These are phyloP conservation scores for Penicillium rolfsii DNA, from an alignment of 2,329 filamentous ascomycete species.

Conservation along the genomic window DNA sequence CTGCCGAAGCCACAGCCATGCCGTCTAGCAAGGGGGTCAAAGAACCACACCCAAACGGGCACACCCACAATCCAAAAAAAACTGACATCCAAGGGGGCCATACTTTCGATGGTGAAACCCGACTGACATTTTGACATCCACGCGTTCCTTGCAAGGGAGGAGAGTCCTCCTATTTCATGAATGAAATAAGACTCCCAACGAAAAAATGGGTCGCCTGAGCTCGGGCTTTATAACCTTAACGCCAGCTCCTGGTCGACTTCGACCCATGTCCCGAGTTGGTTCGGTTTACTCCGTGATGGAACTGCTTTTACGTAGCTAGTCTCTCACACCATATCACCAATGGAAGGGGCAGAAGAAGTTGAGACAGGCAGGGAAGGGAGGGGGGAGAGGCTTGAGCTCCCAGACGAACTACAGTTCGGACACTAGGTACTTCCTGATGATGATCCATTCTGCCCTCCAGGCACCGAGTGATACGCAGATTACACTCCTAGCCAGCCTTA, in stretches of 20 bases:
- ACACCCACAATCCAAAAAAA: not conserved
- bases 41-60: too few species aligned
- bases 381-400: not conserved
- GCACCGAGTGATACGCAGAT: too few species aligned
- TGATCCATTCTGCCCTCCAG: too few species aligned
- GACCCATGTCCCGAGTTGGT: not conserved
- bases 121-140: conserved; percentile 17
- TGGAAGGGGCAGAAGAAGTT: not conserved
- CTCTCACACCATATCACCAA: not conserved
- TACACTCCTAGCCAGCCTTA: not conserved
- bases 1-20: conserved; percentile 5
- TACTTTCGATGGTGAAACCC: conserved; percentile 4
- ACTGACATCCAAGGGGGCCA: conserved; percentile 5
- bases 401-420: not conserved
- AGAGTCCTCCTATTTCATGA: not conserved
- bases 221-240: conserved; percentile 1
- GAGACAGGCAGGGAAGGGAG: too few species aligned
- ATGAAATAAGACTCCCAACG: not conserved
- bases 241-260: not conserved
- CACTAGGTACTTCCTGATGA: not conserved
- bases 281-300: not conserved
- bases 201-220: not conserved
- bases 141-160: conserved; percentile 9
- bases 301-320: not conserved
- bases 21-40: conserved; percentile 3